Percentiles rank a stretch among this genome's conserved stretches.
Evolutionary conservation across 257 asterid genomes (phyloP).

Genomic region (Solanum corneliomulleri): DNA sequence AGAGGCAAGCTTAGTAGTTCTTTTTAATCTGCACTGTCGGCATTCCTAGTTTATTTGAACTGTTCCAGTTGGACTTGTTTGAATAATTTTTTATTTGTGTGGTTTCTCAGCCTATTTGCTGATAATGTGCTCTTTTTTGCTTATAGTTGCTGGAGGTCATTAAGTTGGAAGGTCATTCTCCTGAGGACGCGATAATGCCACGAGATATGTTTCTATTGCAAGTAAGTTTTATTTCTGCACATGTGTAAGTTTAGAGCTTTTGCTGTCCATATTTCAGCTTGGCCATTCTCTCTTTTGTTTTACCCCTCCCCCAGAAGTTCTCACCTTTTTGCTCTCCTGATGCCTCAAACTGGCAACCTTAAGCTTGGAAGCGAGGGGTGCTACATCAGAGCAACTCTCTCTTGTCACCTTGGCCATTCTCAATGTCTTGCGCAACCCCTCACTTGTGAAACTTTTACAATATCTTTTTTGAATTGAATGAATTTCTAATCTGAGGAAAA

Average conservation of each 20-base stretch:
- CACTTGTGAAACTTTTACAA: neutral
- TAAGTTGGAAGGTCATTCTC: slow-evolving; percentile 67
- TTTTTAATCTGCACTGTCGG: neutral
- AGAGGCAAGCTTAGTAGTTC: slow-evolving; percentile 48
- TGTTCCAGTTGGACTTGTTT: neutral
- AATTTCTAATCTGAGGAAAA: neutral
- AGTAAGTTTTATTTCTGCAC: slow-evolving; percentile 21
- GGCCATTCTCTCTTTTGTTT: neutral
- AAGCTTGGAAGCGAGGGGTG: neutral
- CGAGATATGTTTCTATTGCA: slow-evolving; percentile 75
- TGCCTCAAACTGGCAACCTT: neutral
- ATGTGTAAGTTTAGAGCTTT: neutral
- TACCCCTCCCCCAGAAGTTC: neutral
- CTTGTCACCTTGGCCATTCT: neutral
- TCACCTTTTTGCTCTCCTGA: neutral
- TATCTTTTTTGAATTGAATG: neutral
- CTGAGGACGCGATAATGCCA: slow-evolving; percentile 61
- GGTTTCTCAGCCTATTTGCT: neutral
- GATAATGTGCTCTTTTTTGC: neutral
- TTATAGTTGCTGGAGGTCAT: slow-evolving; percentile 76
- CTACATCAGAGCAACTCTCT: neutral
- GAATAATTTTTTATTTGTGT: neutral
- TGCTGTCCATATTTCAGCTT: neutral
- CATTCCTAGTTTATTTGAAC: neutral
- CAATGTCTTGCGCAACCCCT: neutral